Percentiles rank a stretch among this genome's conserved stretches.
Conservation (phyloP, 257 asterid genomes). For the Ballota nigra region DNA sequence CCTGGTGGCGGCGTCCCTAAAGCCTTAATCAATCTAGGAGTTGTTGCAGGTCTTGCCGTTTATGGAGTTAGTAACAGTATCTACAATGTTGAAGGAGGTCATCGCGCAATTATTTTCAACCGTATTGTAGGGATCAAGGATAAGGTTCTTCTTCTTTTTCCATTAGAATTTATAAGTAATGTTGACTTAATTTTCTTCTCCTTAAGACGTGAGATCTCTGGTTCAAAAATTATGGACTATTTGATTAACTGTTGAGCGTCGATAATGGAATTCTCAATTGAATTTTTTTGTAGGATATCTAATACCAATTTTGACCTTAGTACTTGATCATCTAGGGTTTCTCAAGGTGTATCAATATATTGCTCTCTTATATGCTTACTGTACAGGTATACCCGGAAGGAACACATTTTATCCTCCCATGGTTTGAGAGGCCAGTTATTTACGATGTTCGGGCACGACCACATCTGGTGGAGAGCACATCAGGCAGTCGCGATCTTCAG, state of each 20-base stretch:
- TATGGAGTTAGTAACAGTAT: conserved; percentile 59
- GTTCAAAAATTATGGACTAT: background rate
- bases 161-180: too few relatives aligned
- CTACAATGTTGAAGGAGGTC: conserved; percentile 83
- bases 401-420: conserved; percentile 78
- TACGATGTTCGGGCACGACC: conserved; percentile 29
- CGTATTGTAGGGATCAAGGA: conserved; percentile 65
- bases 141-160: conserved; percentile 35
- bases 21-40: conserved; percentile 45
- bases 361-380: conserved; percentile 5
- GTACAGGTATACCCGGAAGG: conserved; percentile 81
- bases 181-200: background rate
- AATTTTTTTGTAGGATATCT: background rate
- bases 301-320: background rate
- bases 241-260: background rate
- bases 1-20: conserved; percentile 55
- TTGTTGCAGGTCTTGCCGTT: conserved; percentile 49
- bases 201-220: conserved; percentile 4
- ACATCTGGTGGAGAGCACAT: conserved; percentile 49
- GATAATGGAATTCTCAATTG: background rate
- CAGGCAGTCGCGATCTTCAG: conserved; percentile 92
- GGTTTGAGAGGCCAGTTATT: conserved; percentile 81
- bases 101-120: conserved; percentile 73
- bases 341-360: background rate
- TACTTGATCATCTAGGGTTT: background rate